phyloP scores from a whole-genome alignment of 2,329 filamentous ascomycete genomes.

The Sclerotinia nivalis region DNA sequence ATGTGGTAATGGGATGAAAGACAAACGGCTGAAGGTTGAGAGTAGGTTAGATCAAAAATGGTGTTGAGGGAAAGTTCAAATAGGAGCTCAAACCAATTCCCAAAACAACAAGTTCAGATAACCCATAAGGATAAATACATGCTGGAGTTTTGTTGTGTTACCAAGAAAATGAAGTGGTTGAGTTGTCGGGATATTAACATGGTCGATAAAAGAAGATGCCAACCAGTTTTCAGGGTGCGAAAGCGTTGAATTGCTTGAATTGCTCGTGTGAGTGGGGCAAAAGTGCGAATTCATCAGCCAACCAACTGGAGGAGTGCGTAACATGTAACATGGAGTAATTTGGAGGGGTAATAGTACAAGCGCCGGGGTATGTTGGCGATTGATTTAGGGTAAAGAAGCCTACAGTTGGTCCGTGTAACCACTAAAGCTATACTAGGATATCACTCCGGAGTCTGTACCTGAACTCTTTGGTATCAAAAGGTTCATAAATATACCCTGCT shows the following conservation, averaged over 20 bases:
- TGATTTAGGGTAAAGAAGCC: constrained; percentile 13
- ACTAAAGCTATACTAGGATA: neutral
- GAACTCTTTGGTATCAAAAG: neutral
- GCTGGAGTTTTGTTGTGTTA: neutral
- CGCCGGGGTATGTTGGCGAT: constrained; percentile 12
- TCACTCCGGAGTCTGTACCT: neutral
- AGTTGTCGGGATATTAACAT: neutral
- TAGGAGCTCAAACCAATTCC: neutral
- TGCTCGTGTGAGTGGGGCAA: neutral
- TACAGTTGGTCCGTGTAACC: neutral
- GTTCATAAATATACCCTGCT: neutral
- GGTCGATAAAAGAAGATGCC: neutral
- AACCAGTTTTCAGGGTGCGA: neutral
- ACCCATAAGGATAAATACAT: neutral
- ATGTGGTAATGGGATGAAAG: neutral
- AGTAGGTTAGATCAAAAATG: neutral
- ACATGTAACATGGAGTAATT: constrained; percentile 6
- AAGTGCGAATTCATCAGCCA: neutral
- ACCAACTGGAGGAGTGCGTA: neutral
- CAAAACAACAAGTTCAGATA: neutral
- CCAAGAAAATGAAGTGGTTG: constrained; percentile 9
- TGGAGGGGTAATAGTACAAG: constrained; percentile 1
- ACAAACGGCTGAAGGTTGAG: neutral
- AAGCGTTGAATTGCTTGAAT: neutral
- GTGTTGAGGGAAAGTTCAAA: neutral